Evolutionary conservation across 495 filamentous ascomycete genomes (phyloP).

Genomic region (Chaetomium fimeti): DNA sequence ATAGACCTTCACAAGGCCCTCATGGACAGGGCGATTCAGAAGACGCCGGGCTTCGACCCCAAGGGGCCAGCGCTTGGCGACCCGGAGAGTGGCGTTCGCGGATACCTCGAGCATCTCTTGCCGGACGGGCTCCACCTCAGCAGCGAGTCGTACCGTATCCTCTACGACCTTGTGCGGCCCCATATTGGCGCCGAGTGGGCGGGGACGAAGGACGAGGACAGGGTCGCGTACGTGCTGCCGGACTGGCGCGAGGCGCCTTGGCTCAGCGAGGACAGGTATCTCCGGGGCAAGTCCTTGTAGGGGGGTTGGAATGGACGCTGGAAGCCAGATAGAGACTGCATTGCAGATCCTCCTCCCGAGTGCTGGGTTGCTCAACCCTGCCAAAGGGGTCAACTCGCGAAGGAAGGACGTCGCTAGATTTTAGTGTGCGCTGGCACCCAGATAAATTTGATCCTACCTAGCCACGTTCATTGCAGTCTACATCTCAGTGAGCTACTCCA

Average conservation of each 20-base stretch:
- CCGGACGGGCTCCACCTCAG: constrained; percentile 56
- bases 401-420: not conserved
- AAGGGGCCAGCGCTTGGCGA: constrained; percentile 44
- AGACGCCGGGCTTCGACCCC: constrained; percentile 43
- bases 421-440: too few relatives aligned
- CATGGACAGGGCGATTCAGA: constrained; percentile 55
- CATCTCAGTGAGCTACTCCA: too few relatives aligned
- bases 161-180: constrained; percentile 46
- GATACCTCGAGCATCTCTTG: constrained; percentile 48
- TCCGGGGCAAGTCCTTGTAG: constrained; percentile 15
- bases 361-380: too few relatives aligned
- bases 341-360: too few relatives aligned
- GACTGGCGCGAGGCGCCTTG: constrained; percentile 44
- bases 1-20: constrained; percentile 74
- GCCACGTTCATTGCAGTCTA: not conserved
- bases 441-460: too few relatives aligned
- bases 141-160: constrained; percentile 49
- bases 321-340: too few relatives aligned
- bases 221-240: constrained; percentile 40
- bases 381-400: not conserved
- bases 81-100: constrained; percentile 42
- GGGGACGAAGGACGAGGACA: constrained; percentile 30
- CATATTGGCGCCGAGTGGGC: constrained; percentile 44
- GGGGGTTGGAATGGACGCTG: not conserved
- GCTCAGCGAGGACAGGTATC: constrained; percentile 33